Evolutionary conservation across 257 asterid species (phyloP).

Genomic region (Voacanga thouarsii): DNA sequence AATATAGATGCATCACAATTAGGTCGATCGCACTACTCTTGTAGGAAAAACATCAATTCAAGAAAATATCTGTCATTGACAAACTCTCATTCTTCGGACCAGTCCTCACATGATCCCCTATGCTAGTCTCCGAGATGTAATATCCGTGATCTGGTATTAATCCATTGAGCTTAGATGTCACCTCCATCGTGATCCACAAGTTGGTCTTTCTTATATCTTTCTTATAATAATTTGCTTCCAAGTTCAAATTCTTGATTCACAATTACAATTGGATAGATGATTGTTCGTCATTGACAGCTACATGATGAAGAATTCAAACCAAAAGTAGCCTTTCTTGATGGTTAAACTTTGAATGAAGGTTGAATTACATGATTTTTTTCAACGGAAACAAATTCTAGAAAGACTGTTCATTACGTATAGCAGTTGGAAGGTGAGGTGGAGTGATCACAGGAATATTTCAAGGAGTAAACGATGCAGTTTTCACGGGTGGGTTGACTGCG

Average conservation of each 20-base stretch:
- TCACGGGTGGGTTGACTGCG: constrained; percentile 5
- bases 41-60: neutral
- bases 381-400: too few relatives aligned
- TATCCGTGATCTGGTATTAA: neutral
- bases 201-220: too few relatives aligned
- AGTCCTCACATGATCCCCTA: neutral
- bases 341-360: too few relatives aligned
- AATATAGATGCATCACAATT: neutral
- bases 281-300: too few relatives aligned
- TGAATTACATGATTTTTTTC: too few relatives aligned
- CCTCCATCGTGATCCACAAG: too few relatives aligned
- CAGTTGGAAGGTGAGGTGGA: neutral
- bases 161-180: neutral
- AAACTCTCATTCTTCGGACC: neutral
- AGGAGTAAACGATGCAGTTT: neutral
- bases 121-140: neutral
- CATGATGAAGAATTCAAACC: too few relatives aligned
- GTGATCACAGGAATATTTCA: neutral
- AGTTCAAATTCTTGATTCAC: too few relatives aligned
- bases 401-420: too few relatives aligned
- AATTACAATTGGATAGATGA: too few relatives aligned
- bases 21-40: neutral
- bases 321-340: too few relatives aligned
- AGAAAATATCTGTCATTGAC: constrained; percentile 36
- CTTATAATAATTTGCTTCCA: too few relatives aligned